Conservation (phyloP, 2,329 filamentous ascomycete genomes). For the Diaporthe sp. region DNA sequence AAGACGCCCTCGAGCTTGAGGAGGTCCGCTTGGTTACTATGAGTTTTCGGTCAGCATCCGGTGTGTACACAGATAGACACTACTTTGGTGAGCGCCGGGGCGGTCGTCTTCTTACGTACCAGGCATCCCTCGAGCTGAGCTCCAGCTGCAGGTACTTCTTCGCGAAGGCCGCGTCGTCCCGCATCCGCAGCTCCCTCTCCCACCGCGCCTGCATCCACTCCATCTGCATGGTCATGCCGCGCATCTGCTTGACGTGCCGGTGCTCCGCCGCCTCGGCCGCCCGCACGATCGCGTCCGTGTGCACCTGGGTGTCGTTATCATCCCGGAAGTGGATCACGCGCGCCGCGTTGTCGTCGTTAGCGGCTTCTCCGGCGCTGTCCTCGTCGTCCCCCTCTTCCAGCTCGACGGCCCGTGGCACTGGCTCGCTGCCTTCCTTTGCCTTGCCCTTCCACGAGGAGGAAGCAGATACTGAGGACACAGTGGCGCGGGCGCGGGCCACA, state of each 20-base stretch:
- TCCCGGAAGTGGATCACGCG: slow-evolving; percentile 43
- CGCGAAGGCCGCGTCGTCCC: slow-evolving; percentile 85
- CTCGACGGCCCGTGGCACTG: slow-evolving; percentile 44
- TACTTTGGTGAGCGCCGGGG: background rate
- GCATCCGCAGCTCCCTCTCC: slow-evolving; percentile 83
- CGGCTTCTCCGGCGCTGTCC: slow-evolving; percentile 17
- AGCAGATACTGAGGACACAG: slow-evolving; percentile 35
- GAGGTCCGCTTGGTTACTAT: slow-evolving; percentile 92
- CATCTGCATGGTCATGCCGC: slow-evolving; percentile 89
- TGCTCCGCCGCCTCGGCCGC: slow-evolving; percentile 74
- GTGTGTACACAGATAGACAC: slow-evolving; percentile 12
- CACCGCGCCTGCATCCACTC: slow-evolving; percentile 89
- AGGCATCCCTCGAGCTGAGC: slow-evolving; percentile 87
- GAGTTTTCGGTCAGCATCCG: background rate
- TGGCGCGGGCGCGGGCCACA: slow-evolving; percentile 39
- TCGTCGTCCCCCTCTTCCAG: slow-evolving; percentile 45
- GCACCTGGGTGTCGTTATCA: slow-evolving; percentile 58
- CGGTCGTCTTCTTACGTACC: slow-evolving; percentile 72
- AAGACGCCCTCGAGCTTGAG: slow-evolving; percentile 88
- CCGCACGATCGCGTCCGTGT: slow-evolving; percentile 71
- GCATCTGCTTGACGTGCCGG: slow-evolving; percentile 80
- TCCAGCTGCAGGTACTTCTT: slow-evolving; percentile 87
- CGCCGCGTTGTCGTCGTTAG: slow-evolving; percentile 39
- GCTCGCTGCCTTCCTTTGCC: slow-evolving; percentile 31
- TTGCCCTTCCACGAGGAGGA: slow-evolving; percentile 33